These are phyloP conservation scores for Ceratobasidium sp. DNA, from an alignment of 1,284 basidiomycete species.

Conservation along the genomic window DNA sequence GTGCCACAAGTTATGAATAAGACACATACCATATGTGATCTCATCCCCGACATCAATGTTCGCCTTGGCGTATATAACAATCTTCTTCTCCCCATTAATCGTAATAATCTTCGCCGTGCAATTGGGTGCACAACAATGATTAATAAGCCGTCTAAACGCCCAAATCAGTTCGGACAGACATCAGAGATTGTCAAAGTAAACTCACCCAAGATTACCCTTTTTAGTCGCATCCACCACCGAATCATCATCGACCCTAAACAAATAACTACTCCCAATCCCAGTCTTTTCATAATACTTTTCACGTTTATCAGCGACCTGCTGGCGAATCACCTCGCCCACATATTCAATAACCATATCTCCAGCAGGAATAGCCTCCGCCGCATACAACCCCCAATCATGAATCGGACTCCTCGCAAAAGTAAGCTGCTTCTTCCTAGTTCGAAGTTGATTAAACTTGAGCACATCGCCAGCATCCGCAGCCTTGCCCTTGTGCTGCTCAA, in stretches of 20 bases:
- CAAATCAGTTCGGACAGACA: slow-evolving; percentile 16
- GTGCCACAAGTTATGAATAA: not conserved
- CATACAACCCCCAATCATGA: slow-evolving; percentile 97
- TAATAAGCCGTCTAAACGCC: slow-evolving; percentile 78
- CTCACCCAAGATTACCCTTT: slow-evolving; percentile 95
- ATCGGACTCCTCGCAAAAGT: slow-evolving; percentile 95
- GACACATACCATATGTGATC: slow-evolving; percentile 78
- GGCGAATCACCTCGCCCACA: slow-evolving; percentile 94
- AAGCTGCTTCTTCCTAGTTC: slow-evolving; percentile 97
- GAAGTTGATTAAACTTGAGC: slow-evolving; percentile 99
- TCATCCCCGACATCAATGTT: slow-evolving; percentile 93
- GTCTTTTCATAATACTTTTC: slow-evolving; percentile 96
- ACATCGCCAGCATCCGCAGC: slow-evolving; percentile 48
- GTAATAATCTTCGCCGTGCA: slow-evolving; percentile 99
- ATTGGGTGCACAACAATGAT: slow-evolving; percentile 96
- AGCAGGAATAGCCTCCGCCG: slow-evolving; percentile 88
- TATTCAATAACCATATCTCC: slow-evolving; percentile 99
- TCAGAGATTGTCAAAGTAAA: slow-evolving; percentile 45
- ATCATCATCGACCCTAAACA: slow-evolving; percentile 92
- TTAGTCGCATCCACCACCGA: slow-evolving; percentile 96
- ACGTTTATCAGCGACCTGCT: slow-evolving; percentile 93
- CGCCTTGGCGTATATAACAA: slow-evolving; percentile 97
- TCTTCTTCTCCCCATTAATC: slow-evolving; percentile 97
- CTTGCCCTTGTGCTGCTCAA: slow-evolving; percentile 80
- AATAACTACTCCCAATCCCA: slow-evolving; percentile 92